Base-by-base conservation (phyloP, 257 asterid genomes). In the Datura wrightii region DNA sequence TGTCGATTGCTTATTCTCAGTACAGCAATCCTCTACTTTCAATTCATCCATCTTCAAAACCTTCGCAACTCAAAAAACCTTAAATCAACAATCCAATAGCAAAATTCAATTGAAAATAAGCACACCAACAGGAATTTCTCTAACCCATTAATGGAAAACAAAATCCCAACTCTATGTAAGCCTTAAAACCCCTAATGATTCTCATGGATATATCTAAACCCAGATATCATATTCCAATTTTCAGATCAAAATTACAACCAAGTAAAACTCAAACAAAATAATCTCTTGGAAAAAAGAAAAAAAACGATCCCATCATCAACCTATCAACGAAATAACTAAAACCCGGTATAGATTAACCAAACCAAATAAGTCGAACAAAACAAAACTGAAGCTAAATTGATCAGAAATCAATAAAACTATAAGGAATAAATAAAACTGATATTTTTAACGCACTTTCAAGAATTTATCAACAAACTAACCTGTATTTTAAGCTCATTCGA, bases 1-100 rank as follows among this genome's bases (percentile, higher is more conserved):
- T 39, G 87, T 87, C 4, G 91, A 88, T 85, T 92, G 96, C 93
- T 90, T 96, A 86, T 90, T 91, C 92, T 90, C 96, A 46, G 83
- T 84, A 86, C 88, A 91, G 83, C 63, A 84, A n/a, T 88, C 92
- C 78, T 89, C 97, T 48, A 85, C 79, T 88, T 92, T 89, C 89
- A 88, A 88, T 85, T 89, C 96, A 19, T 83, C 93, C 98, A 96
- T 94, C 90, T 58, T 58, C 65, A 58, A 31, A 58, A 58, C 65
- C 88, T 83, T 63, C 82, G 76, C 71, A 70, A 66, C 89, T 60
- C 89, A 85, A 76, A 81, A 54, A 83, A 89, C 84, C 85, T 89
- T 87, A 86, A 80, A 88, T 65, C 72, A 34, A 9, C 78, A 82
- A 72, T 78, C 88, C 86, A 67, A 82, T 11, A 66, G 31, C 52